phyloP scores from a whole-genome alignment of 768 basidiomycete species.

The Suillus ampliporus region DNA sequence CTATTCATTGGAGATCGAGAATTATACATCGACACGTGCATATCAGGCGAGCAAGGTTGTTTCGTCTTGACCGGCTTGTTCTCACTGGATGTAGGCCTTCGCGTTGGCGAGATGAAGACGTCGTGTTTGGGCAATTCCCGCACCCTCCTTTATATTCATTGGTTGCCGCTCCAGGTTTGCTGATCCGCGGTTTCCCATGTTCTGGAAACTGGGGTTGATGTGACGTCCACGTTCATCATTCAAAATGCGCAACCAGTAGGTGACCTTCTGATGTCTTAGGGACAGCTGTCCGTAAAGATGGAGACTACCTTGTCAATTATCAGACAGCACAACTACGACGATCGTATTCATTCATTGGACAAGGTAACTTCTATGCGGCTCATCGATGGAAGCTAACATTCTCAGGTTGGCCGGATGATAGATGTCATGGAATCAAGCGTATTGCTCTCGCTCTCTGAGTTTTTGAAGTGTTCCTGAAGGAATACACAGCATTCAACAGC shows the following conservation, averaged over 20 bases:
- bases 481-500: conserved; percentile 31
- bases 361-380: conserved; percentile 23
- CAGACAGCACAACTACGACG: conserved; percentile 22
- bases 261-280: background rate
- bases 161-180: too few relatives aligned
- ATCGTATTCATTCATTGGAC: conserved; percentile 26
- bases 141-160: too few relatives aligned
- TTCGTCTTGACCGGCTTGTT: too few relatives aligned
- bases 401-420: conserved; percentile 32
- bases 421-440: conserved; percentile 30
- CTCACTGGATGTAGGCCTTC: too few relatives aligned
- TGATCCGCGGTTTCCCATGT: too few relatives aligned
- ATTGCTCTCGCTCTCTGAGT: conserved; percentile 10
- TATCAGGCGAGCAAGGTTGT: too few relatives aligned
- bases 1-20: too few relatives aligned
- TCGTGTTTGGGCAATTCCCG: too few relatives aligned
- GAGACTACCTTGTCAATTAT: conserved; percentile 25
- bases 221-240: conserved; percentile 16
- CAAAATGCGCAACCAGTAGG: conserved; percentile 28
- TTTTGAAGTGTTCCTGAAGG: conserved; percentile 9
- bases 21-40: too few relatives aligned
- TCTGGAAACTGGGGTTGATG: too few relatives aligned
- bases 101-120: too few relatives aligned
- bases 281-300: conserved; percentile 30
- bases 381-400: conserved; percentile 17